Base-by-base conservation (phyloP, 2,329 filamentous ascomycete genomes). In the Akanthomyces uredinophilus region DNA sequence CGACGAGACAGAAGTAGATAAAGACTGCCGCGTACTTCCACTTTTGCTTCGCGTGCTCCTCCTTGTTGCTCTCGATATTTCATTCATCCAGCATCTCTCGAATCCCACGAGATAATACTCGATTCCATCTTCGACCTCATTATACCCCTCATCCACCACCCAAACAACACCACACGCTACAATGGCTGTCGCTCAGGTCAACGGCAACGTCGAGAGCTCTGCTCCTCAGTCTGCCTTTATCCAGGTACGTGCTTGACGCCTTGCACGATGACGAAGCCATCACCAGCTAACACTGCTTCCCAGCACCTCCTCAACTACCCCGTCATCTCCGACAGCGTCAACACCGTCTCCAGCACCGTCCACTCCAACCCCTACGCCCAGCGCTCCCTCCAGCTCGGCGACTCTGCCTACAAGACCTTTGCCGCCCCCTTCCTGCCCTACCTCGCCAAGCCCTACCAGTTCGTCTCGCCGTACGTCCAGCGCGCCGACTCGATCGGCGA, bases 291-390 rank as follows among this genome's bases (percentile, higher is more conserved):
- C 53, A 37, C n/a, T 7, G 43, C 35, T 24, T 51, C 41, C 69
- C 35, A 96, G 91, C 93, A 97, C 73, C 83, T 97, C 66, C 82
- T 87, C 69, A 88, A 88, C 67, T 96, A 96, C 77, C 94, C 94
- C 46, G 77, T 96, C 67, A 84, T 97, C 72, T 86, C 85, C 72
- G 92, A 96, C 75, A 80, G 87, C 70, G 86, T 96, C 76, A 79
- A 85, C 64, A 87, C 85, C 72, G 88, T 96, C 83, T 91, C 92
- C 77, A 80, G 84, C 71, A 87, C 86, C 72, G 88, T 96, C 83
- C 91, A 92, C 77, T 80, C 84, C 72, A 91, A 94, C 78, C 88
- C 91, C 56, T 88, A 91, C 72, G 93, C 91, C 72, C 88, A 92
- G 74, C 92, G 88, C 78, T 93, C 92, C 49, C 79, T 97, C 72